These are phyloP conservation scores for Fomitopsis schrenkii DNA, from an alignment of 1,284 basidiomycete species.

Conservation along the genomic window DNA sequence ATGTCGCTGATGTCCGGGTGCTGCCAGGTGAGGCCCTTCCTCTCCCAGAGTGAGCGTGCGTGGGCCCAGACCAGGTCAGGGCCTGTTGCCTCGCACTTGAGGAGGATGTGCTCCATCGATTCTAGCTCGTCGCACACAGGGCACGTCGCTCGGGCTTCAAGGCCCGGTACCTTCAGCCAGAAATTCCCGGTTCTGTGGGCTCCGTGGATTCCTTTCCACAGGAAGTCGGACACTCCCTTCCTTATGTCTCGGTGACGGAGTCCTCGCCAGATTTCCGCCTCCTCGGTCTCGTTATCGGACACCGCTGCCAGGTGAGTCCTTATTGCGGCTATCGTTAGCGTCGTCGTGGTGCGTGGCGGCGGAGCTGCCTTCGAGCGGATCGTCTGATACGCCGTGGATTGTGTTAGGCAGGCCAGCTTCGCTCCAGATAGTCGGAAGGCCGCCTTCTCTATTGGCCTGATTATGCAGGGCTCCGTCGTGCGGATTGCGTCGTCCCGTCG, in stretches of 20 bases:
- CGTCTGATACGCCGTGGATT: conserved; percentile 12
- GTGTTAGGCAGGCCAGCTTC: conserved; percentile 10
- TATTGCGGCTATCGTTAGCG: not conserved
- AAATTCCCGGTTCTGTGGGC: conserved; percentile 23
- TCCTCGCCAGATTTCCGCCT: not conserved
- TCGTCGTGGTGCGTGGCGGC: too few relatives aligned
- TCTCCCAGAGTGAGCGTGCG: not conserved
- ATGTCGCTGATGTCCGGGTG: not conserved
- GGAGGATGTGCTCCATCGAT: not conserved
- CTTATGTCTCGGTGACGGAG: conserved; percentile 12
- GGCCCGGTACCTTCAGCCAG: conserved; percentile 23
- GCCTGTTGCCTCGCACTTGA: not conserved
- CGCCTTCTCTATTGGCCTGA: not conserved
- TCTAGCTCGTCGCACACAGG: not conserved
- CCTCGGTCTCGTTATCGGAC: too few relatives aligned
- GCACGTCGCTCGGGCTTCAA: not conserved
- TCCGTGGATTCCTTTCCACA: conserved; percentile 28
- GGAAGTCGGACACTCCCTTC: conserved; percentile 20
- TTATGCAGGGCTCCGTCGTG: too few relatives aligned
- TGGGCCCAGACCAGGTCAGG: not conserved
- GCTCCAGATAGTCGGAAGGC: conserved; percentile 9
- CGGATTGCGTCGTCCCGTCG: too few relatives aligned
- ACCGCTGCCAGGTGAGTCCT: not conserved
- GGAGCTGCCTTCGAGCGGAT: not conserved
- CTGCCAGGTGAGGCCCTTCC: not conserved